Percentiles rank a stretch among this genome's conserved stretches.
Conservation (phyloP, 805 yeast species). For the Candida incommunis region DNA sequence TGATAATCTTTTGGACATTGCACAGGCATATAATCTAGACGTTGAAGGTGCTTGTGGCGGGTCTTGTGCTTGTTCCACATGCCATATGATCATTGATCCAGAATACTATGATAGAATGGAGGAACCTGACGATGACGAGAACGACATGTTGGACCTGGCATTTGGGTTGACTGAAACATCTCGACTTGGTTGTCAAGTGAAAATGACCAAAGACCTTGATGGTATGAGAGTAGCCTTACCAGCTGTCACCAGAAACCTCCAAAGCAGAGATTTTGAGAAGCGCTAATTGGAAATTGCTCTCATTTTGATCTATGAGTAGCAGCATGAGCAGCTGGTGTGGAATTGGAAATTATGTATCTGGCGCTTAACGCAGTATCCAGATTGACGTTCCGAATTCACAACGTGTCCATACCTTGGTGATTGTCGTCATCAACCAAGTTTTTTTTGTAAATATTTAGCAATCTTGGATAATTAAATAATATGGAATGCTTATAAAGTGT, state of each 20-base stretch:
- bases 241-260: slow-evolving; percentile 91
- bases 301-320: no score
- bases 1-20: slow-evolving; percentile 82
- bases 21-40: slow-evolving; percentile 83
- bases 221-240: slow-evolving; percentile 93
- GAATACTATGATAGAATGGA: slow-evolving; percentile 81
- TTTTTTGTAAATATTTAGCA: no score
- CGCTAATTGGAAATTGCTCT: background rate
- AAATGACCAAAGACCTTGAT: slow-evolving; percentile 79
- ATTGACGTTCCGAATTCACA: no score
- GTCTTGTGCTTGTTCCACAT: slow-evolving; percentile 96
- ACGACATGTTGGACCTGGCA: slow-evolving; percentile 95
- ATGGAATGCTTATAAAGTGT: no score
- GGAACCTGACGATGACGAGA: slow-evolving; percentile 95
- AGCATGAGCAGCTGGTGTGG: no score
- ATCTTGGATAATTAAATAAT: no score
- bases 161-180: slow-evolving; percentile 96
- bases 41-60: slow-evolving; percentile 99
- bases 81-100: slow-evolving; percentile 94
- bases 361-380: no score
- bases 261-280: slow-evolving; percentile 44
- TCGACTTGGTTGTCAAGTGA: slow-evolving; percentile 86
- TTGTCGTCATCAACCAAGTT: no score
- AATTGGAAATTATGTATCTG: no score
- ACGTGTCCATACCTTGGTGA: no score